Conservation (phyloP, 306 rosid species). For the Macrotyloma uniflorum region DNA sequence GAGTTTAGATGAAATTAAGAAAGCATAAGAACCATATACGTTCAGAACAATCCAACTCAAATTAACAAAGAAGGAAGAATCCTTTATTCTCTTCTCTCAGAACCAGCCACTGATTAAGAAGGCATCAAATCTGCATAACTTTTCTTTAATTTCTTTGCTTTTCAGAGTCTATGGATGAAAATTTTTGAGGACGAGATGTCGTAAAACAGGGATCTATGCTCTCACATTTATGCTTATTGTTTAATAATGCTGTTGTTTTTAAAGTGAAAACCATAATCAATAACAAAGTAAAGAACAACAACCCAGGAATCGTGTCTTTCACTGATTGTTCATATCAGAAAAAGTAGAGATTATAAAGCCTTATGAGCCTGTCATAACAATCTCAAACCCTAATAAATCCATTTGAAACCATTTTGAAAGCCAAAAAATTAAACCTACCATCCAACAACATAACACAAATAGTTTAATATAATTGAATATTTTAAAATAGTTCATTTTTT, state of each 20-base stretch:
- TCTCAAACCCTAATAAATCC: background rate
- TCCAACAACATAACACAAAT: background rate
- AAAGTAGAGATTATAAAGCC: background rate
- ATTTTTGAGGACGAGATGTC: background rate
- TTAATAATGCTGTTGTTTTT: background rate
- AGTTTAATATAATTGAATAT: background rate
- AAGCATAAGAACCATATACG: background rate
- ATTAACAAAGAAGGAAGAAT: slow-evolving; percentile 3
- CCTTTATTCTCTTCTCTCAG: slow-evolving; percentile 2
- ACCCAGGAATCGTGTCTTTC: background rate
- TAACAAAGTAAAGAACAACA: background rate
- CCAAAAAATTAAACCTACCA: background rate
- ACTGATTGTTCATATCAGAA: background rate
- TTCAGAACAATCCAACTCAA: background rate
- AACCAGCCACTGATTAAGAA: background rate
- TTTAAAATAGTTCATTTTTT: background rate
- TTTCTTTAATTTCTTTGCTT: background rate
- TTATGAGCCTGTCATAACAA: background rate
- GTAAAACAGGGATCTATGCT: background rate
- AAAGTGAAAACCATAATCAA: background rate
- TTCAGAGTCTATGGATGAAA: background rate
- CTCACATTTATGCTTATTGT: background rate
- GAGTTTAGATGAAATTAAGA: background rate
- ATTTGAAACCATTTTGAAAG: background rate
- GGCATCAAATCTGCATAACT: background rate